Base-by-base conservation (phyloP, 257 asterid species). In the Plantago major region DNA sequence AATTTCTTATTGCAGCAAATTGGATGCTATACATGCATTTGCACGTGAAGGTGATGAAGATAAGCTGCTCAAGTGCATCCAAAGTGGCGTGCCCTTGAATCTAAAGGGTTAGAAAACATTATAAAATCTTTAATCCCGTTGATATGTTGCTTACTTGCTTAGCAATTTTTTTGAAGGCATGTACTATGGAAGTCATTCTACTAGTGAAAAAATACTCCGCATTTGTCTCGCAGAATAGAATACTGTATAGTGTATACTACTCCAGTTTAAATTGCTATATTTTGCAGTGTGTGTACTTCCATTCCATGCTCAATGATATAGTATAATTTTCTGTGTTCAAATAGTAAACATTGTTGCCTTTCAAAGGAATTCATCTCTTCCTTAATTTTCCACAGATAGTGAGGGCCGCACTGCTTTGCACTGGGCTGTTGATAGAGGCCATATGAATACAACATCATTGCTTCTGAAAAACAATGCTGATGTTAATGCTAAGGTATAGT, bases 341-440 rank as follows among this genome's bases (percentile, higher is more conserved):
- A 22, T 22, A 22, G 26, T 38, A 26, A 55, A 16, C 46, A 47
- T 42, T 50, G 46, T 59, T 68, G 59, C n/a, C 42, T 1, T 50
- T 12, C 18, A 38, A 18, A 4, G 28, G 28, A 37, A 26, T 50
- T 60, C 33, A 49, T 33, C 60, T 65, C 44, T 76, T 66, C 63
- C 68, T 55, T 51, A 63, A 63, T 55, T 53, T 7, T 33, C 60
- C 78, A 77, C 90, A 93, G 99, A 93, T 71, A 93, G 97, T 22
- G 97, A 93, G 70, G 99, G 97, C 10, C 90, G 97, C 43, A 82
- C 97, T 42, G 96, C 99, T 49, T 74, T 93, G 75, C 99, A 93
- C 73, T 93, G 99, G 99, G 99, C 99, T 70, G 96, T 93, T 22
- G 99, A 93, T 77, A 94, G 97, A 37, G 99, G 97, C 74, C 99